Evolutionary conservation across 2,329 filamentous ascomycete genomes (phyloP).

Genomic region (Xenosphaeropsis pyriputrescens): DNA sequence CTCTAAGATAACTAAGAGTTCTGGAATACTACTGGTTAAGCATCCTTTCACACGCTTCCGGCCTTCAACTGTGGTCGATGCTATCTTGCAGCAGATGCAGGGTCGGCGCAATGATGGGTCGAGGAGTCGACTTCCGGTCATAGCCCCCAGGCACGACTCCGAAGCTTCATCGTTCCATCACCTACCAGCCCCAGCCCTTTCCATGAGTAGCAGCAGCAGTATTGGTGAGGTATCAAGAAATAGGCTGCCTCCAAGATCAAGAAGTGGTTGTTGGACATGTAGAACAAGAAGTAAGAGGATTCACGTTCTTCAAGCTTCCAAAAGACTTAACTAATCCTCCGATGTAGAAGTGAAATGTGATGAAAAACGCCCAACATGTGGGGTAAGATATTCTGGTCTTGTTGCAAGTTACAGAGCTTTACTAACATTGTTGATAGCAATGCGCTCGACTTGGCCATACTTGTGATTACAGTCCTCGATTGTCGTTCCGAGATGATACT

Average conservation of each 20-base stretch:
- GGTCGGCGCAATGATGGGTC: slow-evolving; percentile 6
- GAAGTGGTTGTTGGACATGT: slow-evolving; percentile 18
- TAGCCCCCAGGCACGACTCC: slow-evolving; percentile 6
- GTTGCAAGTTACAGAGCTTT: slow-evolving; percentile 1
- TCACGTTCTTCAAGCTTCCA: too few species aligned
- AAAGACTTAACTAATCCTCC: not conserved
- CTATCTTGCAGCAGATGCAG: slow-evolving; percentile 8
- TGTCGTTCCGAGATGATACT: slow-evolving; percentile 39
- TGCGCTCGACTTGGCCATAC: slow-evolving; percentile 37
- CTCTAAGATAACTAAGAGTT: too few species aligned
- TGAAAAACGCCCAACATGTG: slow-evolving; percentile 36
- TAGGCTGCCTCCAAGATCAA: slow-evolving; percentile 15
- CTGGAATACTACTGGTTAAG: too few species aligned
- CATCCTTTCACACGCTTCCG: not conserved
- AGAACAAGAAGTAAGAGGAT: slow-evolving; percentile 8
- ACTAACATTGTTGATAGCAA: slow-evolving; percentile 21
- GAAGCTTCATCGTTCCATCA: not conserved
- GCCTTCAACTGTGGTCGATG: slow-evolving; percentile 3
- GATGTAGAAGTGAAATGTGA: slow-evolving; percentile 35
- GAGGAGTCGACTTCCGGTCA: slow-evolving; percentile 6
- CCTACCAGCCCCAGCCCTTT: not conserved
- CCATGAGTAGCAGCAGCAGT: not conserved
- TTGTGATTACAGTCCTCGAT: slow-evolving; percentile 40
- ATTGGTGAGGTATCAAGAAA: slow-evolving; percentile 1
- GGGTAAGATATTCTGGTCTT: slow-evolving; percentile 21